Conservation (phyloP, 2,329 filamentous ascomycete genomes). For the Lecanicillium sp. region DNA sequence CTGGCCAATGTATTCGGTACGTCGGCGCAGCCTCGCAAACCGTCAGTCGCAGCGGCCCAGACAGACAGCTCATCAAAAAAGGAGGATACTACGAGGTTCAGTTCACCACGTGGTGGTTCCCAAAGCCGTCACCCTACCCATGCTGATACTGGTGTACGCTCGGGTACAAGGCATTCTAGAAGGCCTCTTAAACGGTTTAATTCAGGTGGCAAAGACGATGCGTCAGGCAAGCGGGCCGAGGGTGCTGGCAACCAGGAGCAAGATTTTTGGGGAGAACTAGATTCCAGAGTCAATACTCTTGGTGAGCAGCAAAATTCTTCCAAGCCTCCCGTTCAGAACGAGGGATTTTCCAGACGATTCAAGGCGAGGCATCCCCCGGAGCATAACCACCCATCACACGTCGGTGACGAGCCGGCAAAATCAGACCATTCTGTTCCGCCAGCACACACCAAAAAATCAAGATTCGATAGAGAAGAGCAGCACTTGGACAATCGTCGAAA, state of each 20-base stretch:
- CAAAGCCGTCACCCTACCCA: too few species aligned
- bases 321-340: neutral
- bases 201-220: conserved; percentile 10
- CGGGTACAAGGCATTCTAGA: too few species aligned
- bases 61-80: too few species aligned
- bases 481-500: neutral
- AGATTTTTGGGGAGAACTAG: conserved; percentile 17
- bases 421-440: neutral
- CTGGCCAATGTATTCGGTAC: conserved; percentile 22
- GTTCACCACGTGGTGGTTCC: too few species aligned
- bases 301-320: neutral
- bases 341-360: neutral
- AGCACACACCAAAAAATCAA: neutral
- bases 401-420: conserved; percentile 1
- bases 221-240: conserved; percentile 3
- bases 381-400: conserved; percentile 6
- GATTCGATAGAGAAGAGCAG: conserved; percentile 1
- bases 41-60: neutral
- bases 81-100: too few species aligned
- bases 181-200: too few species aligned
- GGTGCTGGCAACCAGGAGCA: conserved; percentile 1
- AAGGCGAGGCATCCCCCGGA: neutral
- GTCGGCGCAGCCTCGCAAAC: conserved; percentile 5
- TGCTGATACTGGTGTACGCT: too few species aligned
- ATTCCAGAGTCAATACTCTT: conserved; percentile 7